Evolutionary conservation across 2,329 filamentous ascomycete genomes (phyloP), one percentile per base, ranked within the genome.

Genomic region (Fusarium sp.): DNA sequence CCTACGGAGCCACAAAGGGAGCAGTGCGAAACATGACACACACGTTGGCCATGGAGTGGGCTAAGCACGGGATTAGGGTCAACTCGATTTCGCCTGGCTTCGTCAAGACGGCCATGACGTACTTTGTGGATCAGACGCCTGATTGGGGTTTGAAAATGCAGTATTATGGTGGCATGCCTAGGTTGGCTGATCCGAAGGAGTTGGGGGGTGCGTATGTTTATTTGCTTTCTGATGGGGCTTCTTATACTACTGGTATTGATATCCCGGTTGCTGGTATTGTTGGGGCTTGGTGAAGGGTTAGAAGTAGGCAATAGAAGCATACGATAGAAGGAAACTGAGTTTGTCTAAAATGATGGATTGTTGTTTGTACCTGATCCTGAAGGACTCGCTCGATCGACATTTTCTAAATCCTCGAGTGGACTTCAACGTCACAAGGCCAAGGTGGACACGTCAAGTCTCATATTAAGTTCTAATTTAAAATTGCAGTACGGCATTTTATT

Each of bases 131-230:
- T 66, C 84, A 84, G n/a, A 82, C 84, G 18, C 85, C 87, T 0
- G 88, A 89, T 76, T 90, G 87, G 88, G 85, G 87, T 66, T 80
- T 84, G 70, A 87, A 90, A 80, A 84, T 90, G 81, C 86, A 88
- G 79, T 89, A 90, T 76, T 89, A 89, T 73, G 87, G 88, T 4
- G 88, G 88, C 4, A 89, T 90, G 83, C 87, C 87, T 13, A 80
- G 88, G 31, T 73, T 90, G 40, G 88, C 88, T 0, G 83, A 87
- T 57, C 85, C 86, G 0, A 84, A 87, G 71, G 88, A 90, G 78
- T 79, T 90, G 3, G 87, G 87, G 2, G 87, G 88, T 16, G 88
- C 88, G 1, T 90, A 89, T 72, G 87, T 89, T 6, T 90, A 89
- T 71, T 77, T 90, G 65, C 77, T 90, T n/a, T 86, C 83, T 65